Base-by-base conservation (phyloP, 2,329 filamentous ascomycete genomes). In the Metarhizium guizhouense region DNA sequence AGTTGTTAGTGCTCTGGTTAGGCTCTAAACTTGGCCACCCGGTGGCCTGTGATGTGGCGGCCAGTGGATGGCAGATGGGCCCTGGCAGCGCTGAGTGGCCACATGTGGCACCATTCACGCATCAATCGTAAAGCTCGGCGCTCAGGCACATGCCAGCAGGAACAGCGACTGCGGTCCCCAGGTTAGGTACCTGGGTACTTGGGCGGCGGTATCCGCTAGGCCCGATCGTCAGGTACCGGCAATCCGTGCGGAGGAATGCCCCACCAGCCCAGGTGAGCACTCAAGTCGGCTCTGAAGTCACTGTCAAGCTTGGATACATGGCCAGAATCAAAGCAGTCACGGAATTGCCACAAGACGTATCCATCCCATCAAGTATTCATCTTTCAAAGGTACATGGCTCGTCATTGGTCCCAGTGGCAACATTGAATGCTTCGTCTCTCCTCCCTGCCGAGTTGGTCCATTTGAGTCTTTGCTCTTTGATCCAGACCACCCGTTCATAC, bases 21-120 rank as follows among this genome's bases (percentile, higher is more conserved):
- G 14, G 38, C 38, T 40, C 13, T 13, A 11, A 5, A 40, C 11
- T 40, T 16, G 40, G 42, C 42, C 42, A 18, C 25, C 13, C 8
- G 16, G 47, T 18, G 25, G 50, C 50, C 36, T 52, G 50, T 52
- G 51, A 52, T 43, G 51, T 52, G 51, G 51, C 51, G 38, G 7
- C 34, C 30, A 29, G 32, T 42, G 20, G 38, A 11, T 40, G 38
- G 38, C 38, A 40, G 38, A 14, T 11, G 11, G 38, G 38, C 8
- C 38, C 38, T 40, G 38, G 38, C 38, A 40, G 38, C 38, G 10
- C 14, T 40, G 10, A 14, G 14, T 40, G 38, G 38, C 38, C 38
- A 40, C 38, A 40, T 13, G 38, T 16, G 13, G 34, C 34, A 36
- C 34, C 34, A 36, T 36, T 36, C 34, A 8, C 34, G 13, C 7